These are phyloP conservation scores for Jatropha podagrica DNA, from an alignment of 441 rosid species.

Conservation along the genomic window DNA sequence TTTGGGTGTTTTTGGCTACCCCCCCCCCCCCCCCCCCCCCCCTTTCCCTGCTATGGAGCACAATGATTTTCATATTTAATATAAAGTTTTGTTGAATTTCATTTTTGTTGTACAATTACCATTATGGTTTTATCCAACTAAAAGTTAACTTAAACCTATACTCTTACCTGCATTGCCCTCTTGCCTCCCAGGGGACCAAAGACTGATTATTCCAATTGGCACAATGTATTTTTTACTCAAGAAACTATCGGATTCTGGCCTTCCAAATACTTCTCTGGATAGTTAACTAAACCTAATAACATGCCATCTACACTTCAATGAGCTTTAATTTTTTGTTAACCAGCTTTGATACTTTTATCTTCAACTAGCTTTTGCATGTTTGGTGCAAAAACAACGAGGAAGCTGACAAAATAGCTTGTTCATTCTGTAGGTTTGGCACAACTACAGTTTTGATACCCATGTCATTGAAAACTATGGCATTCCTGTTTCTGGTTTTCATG, in stretches of 20 bases:
- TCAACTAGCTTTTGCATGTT: too few relatives aligned
- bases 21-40: too few relatives aligned
- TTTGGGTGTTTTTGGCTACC: too few relatives aligned
- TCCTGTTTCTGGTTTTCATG: constrained; percentile 84
- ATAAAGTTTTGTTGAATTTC: background rate
- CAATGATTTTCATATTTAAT: background rate
- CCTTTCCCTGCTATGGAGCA: too few relatives aligned
- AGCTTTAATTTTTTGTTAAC: background rate
- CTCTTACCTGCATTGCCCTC: background rate
- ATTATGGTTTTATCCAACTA: background rate
- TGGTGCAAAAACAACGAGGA: background rate
- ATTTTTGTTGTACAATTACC: background rate
- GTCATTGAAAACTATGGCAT: constrained; percentile 75
- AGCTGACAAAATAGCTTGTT: constrained; percentile 1
- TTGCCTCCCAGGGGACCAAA: background rate
- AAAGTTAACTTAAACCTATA: background rate
- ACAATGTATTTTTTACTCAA: background rate
- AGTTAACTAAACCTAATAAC: background rate
- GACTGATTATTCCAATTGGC: background rate
- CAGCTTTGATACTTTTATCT: background rate
- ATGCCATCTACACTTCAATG: background rate
- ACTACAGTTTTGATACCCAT: constrained; percentile 93
- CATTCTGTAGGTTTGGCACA: constrained; percentile 85
- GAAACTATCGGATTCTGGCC: background rate
- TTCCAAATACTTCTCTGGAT: background rate